Percentiles rank a stretch among this genome's conserved stretches.
Evolutionary conservation across 2,329 filamentous ascomycete genomes (phyloP).

Genomic region (Claviceps sp.): DNA sequence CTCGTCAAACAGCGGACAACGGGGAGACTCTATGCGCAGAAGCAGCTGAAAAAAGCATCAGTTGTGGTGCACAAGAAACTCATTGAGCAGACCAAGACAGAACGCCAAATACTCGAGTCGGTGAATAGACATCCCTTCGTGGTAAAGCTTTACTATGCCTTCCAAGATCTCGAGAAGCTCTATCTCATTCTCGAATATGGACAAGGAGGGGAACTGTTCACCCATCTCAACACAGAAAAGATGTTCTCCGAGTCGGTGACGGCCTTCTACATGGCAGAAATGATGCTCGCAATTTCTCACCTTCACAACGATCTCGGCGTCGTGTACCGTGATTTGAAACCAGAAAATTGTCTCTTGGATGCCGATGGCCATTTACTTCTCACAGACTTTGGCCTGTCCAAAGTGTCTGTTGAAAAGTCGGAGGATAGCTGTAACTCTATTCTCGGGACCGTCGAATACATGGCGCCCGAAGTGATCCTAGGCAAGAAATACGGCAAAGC

Average conservation of each 20-base stretch:
- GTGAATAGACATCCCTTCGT: conserved; percentile 96
- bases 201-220: conserved; percentile 91
- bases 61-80: conserved; percentile 91
- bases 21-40: conserved; percentile 87
- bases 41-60: conserved; percentile 96
- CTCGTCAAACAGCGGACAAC: conserved; percentile 82
- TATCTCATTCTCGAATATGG: conserved; percentile 97
- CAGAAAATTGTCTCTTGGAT: conserved; percentile 92
- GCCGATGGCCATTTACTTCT: conserved; percentile 82
- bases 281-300: conserved; percentile 87
- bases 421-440: conserved; percentile 67
- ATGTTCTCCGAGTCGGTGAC: conserved; percentile 88
- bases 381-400: conserved; percentile 93
- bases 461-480: conserved; percentile 89
- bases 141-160: conserved; percentile 95
- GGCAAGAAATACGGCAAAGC: conserved; percentile 84
- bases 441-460: conserved; percentile 93
- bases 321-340: conserved; percentile 93
- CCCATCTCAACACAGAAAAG: conserved; percentile 82
- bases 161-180: conserved; percentile 94
- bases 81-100: conserved; percentile 93
- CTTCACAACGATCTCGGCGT: conserved; percentile 86
- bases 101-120: conserved; percentile 86
- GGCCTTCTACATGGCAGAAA: conserved; percentile 97
- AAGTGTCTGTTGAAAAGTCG: conserved; percentile 61